These are phyloP conservation scores for Lyophyllum atratum DNA, from an alignment of 768 basidiomycete species.

Conservation along the genomic window DNA sequence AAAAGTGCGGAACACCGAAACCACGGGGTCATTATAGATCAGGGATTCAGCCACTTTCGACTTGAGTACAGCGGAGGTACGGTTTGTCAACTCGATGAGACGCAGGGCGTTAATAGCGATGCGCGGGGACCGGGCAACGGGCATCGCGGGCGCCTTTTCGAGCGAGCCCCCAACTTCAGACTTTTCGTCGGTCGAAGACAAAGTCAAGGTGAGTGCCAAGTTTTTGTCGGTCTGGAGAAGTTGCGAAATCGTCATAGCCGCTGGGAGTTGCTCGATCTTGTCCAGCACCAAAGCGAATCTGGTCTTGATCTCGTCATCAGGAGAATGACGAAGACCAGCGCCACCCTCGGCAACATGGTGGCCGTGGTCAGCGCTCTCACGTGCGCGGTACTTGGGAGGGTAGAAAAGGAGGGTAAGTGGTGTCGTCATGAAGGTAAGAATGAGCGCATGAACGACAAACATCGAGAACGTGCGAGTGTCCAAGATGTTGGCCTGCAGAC, in stretches of 20 bases:
- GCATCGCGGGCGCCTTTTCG: slow-evolving; percentile 6
- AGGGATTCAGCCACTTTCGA: slow-evolving; percentile 75
- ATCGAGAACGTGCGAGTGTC: slow-evolving; percentile 77
- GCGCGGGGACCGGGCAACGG: slow-evolving; percentile 8
- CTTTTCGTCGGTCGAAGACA: slow-evolving; percentile 30
- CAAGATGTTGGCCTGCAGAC: slow-evolving; percentile 66
- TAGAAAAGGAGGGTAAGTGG: slow-evolving; percentile 81
- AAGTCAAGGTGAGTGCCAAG: slow-evolving; percentile 1
- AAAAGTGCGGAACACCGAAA: slow-evolving; percentile 78
- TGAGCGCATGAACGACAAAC: slow-evolving; percentile 80
- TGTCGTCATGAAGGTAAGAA: slow-evolving; percentile 83
- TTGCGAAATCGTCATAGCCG: slow-evolving; percentile 80
- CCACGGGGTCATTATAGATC: slow-evolving; percentile 68
- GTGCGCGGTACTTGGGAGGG: slow-evolving; percentile 59
- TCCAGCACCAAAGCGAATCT: slow-evolving; percentile 78
- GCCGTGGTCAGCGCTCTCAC: slow-evolving; percentile 23
- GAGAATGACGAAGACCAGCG: slow-evolving; percentile 13
- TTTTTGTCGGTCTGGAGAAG: slow-evolving; percentile 53
- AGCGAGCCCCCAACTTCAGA: slow-evolving; percentile 21
- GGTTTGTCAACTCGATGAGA: slow-evolving; percentile 85
- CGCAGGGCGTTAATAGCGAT: slow-evolving; percentile 77
- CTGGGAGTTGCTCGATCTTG: slow-evolving; percentile 77
- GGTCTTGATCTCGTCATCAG: slow-evolving; percentile 48
- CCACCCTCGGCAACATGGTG: slow-evolving; percentile 23
- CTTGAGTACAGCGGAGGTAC: slow-evolving; percentile 85